Base-by-base conservation (phyloP, 225 moss, liverwort and hornwort genomes). In the Straminergon stramineum region DNA sequence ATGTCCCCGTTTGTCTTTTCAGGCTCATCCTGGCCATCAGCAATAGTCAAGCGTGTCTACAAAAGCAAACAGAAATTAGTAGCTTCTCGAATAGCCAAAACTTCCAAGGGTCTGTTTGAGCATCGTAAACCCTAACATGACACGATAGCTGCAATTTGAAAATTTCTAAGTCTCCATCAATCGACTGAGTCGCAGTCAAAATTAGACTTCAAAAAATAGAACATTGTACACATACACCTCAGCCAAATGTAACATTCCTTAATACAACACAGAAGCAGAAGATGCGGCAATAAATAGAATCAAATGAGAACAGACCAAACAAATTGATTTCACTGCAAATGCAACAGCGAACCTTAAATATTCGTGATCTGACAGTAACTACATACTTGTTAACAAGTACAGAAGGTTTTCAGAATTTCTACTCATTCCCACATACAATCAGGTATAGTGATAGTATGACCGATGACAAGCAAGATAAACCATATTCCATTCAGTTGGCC, bases 21-120 rank as follows among this genome's bases (percentile, higher is more conserved):
- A 75, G 94, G 92, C 67, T 92, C 96, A 67, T 94, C 95, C 84
- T 92, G 91, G 81, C 95, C 97, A 86, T 96, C 97, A 88, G 96
- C 96, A 64, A 99, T 90, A 67, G 97, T 99, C 94, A 99, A 89
- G 84, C 95, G 92, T 35, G 97, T 97, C 97, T 97, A 87, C 87
- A 93, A 87, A 93, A 87, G 82, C 58, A 87, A 69, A 76, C 58
- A 89, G 60, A 85, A 35, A 58, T 93, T 71, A 93, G 63, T 69
- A 84, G 45, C 84, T 93, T 77, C 71, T 86, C 68, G 30, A 73
- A 68, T 17, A 89, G 82, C 55, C 75, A 61, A 80, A 76, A 45
- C 48, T 51, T 65, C 39, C 52, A 35, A 69, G 82, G 37, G 27
- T 22, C 27, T 84, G 19, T 62, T 58, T 84, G 88, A 83, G 48